A percentile compares a stretch with the other conserved stretches of the same genome.
Evolutionary conservation across 2,329 filamentous ascomycete species (phyloP).

Genomic region (Trichoderma lentiforme): DNA sequence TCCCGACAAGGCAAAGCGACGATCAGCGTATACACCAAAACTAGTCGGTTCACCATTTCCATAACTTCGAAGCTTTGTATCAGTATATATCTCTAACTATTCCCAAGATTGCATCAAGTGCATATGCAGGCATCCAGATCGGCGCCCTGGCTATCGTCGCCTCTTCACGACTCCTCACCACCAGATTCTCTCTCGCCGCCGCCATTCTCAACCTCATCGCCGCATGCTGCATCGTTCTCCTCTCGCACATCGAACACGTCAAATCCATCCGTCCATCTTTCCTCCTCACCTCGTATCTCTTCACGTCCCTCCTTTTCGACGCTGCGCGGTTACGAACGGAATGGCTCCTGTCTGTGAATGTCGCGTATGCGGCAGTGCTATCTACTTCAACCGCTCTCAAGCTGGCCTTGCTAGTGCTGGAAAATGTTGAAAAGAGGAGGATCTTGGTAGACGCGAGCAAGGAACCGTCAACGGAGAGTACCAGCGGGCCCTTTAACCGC

Average conservation of each 20-base stretch:
- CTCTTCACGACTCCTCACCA: constrained; percentile 26
- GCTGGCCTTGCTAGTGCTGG: constrained; percentile 27
- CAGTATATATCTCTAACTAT: background rate
- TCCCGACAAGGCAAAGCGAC: constrained; percentile 26
- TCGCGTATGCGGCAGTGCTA: constrained; percentile 26
- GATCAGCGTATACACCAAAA: constrained; percentile 29
- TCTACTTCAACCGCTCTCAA: constrained; percentile 26
- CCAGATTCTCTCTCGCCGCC: constrained; percentile 29
- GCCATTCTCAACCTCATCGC: constrained; percentile 29
- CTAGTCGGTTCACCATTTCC: constrained; percentile 21
- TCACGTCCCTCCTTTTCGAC: constrained; percentile 33
- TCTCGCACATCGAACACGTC: constrained; percentile 32
- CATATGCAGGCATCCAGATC: constrained; percentile 28
- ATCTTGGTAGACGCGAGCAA: constrained; percentile 39
- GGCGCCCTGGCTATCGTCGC: constrained; percentile 27
- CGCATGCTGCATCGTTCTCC: constrained; percentile 27
- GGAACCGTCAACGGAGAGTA: constrained; percentile 47
- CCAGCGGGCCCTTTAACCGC: constrained; percentile 35
- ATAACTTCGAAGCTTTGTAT: background rate
- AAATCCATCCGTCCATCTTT: constrained; percentile 34
- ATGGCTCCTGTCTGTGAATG: constrained; percentile 30
- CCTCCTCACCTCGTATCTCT: constrained; percentile 29
- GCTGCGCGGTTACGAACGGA: constrained; percentile 32
- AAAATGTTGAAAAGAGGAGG: constrained; percentile 32
- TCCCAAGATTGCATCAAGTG: constrained; percentile 24